A percentile compares a stretch with the other conserved stretches of the same genome.
Conservation (phyloP, 1,139 yeast species). For the Pneumocystis wakefieldiae region DNA sequence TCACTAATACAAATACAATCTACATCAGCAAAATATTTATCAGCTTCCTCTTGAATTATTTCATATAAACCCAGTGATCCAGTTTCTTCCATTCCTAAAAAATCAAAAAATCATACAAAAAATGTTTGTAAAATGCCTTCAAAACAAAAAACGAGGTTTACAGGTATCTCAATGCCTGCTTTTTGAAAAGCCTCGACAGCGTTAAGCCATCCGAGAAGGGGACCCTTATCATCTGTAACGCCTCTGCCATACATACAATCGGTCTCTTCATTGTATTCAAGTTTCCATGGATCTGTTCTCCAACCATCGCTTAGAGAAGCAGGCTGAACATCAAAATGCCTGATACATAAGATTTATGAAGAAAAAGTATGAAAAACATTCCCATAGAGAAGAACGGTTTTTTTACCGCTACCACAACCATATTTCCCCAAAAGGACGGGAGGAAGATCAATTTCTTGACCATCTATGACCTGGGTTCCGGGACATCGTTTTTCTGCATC, state of each 20-base stretch:
- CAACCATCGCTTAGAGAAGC: constrained; percentile 88
- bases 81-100: constrained; percentile 68
- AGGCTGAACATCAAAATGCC: constrained; percentile 81
- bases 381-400: constrained; percentile 82
- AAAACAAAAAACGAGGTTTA: constrained; percentile 77
- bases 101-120: not conserved
- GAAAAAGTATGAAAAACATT: constrained; percentile 28
- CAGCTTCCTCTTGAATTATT: constrained; percentile 65
- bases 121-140: constrained; percentile 40
- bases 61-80: constrained; percentile 87
- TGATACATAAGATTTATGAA: not conserved
- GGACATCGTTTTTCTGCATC: constrained; percentile 55
- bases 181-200: constrained; percentile 79
- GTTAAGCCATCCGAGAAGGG: constrained; percentile 93
- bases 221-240: constrained; percentile 94
- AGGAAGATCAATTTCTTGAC: constrained; percentile 58
- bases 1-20: constrained; percentile 94
- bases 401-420: constrained; percentile 66
- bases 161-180: constrained; percentile 78
- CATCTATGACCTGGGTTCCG: constrained; percentile 72
- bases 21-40: constrained; percentile 63
- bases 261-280: constrained; percentile 37
- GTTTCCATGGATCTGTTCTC: constrained; percentile 77
- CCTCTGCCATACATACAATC: constrained; percentile 74
- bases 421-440: constrained; percentile 82